Base-by-base conservation (phyloP, 345 rosid genomes). In the Cardiospermum halicacabum region DNA sequence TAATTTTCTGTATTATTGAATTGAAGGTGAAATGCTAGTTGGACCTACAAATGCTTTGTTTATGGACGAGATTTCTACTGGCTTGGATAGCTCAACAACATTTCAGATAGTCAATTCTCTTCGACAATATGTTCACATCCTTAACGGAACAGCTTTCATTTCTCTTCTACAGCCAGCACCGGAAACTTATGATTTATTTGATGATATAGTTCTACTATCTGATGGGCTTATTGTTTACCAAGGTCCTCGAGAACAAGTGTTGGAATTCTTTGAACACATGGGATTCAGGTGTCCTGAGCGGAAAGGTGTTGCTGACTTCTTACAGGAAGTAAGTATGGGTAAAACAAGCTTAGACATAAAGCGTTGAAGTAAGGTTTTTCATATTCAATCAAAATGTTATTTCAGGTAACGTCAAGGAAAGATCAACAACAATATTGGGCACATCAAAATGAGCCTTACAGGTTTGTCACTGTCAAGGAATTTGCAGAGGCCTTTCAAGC, bases 101-200 rank as follows among this genome's bases (percentile, higher is more conserved):
- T 87, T 56, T 65, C 86, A 85, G 61, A 83, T 89, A 47, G 77
- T 85, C 67, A 87, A 83, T 58, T 80, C 75, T 26, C 70, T 89
- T 50, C 80, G 72, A 76, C 91, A 89, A 51, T 75, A 64, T 32
- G 67, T 73, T 67, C 85, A 82, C 69, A 77, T 83, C 58, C 69
- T 83, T 28, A 59, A 81, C 37, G 85, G 80, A 73, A 89, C 94
- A 8, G 82, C 89, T 21, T 66, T 83, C 54, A 73, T 89, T 48
- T 87, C 96, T 40, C 96, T 89, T 54, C 94, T 89, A 27, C 93
- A 89, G 74, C 96, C 94, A 15, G 87, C 94, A 28, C 91, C 89
- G 0, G 96, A 87, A 69, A 89, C 94, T 48, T 90, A 82, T 9
- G 71, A 85, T 70, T 84, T 89, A 19, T 89, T 87, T 13, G 91